These are phyloP conservation scores for Colletotrichum musae DNA, from an alignment of 2,329 filamentous ascomycete species.

Conservation along the genomic window DNA sequence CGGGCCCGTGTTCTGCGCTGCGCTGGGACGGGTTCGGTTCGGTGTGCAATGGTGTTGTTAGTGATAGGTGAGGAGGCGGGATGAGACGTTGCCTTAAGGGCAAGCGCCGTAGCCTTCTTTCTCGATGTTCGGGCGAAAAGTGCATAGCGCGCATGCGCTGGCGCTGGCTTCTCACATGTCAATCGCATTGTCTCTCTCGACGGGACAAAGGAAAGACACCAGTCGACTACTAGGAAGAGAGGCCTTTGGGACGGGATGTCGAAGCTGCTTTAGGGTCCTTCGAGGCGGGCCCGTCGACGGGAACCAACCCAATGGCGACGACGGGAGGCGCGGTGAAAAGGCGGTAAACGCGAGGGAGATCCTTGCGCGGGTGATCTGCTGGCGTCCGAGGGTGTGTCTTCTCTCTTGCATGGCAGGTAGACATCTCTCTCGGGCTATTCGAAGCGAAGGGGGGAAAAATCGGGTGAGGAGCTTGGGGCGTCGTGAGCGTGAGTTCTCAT, in stretches of 20 bases:
- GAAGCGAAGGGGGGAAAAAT: background rate
- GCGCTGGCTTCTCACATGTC: conserved; percentile 33
- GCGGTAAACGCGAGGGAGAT: conserved; percentile 35
- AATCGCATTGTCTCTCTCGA: conserved; percentile 12
- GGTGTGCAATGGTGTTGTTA: background rate
- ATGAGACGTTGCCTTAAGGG: conserved; percentile 12
- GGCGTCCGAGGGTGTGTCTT: background rate
- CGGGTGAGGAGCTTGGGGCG: conserved; percentile 38
- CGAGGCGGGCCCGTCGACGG: background rate
- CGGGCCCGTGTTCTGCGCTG: background rate
- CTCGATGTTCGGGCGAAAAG: background rate
- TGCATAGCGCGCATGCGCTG: conserved; percentile 1
- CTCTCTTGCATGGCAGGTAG: background rate
- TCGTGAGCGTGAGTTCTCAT: conserved; percentile 22
- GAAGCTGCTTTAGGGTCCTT: conserved; percentile 23
- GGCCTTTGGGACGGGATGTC: background rate
- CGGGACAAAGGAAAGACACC: background rate
- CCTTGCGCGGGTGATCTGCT: conserved; percentile 13
- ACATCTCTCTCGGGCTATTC: conserved; percentile 21
- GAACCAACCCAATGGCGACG: conserved; percentile 20
- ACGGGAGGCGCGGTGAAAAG: conserved; percentile 31
- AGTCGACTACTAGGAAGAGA: background rate
- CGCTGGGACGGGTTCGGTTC: background rate
- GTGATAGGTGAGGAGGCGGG: background rate
- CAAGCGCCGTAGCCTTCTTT: conserved; percentile 3